Conservation (phyloP, 257 asterid genomes). For the Asclepias syriaca region DNA sequence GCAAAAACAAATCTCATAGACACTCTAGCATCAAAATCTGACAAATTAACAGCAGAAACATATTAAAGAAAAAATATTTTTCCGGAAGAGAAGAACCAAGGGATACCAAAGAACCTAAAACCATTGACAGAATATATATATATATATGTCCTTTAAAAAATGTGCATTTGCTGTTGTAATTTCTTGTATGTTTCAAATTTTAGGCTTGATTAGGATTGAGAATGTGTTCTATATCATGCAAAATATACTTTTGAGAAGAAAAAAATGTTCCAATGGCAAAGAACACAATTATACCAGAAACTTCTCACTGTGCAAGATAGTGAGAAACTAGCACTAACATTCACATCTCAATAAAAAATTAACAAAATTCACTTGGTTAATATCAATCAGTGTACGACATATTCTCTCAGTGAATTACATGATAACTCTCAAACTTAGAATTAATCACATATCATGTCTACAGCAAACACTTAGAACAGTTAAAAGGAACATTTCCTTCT, state of each 20-base stretch:
- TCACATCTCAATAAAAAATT: background rate
- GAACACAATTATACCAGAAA: background rate
- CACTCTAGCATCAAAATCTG: background rate
- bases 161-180: background rate
- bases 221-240: background rate
- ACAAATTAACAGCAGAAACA: background rate
- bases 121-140: background rate
- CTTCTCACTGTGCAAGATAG: background rate
- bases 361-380: background rate
- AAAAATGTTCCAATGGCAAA: background rate
- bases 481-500: background rate
- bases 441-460: background rate
- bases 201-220: background rate
- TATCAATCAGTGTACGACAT: background rate
- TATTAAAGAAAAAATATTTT: background rate
- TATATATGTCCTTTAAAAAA: background rate
- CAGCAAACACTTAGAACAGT: background rate
- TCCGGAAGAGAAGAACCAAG: background rate
- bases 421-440: background rate
- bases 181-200: background rate
- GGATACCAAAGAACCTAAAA: background rate
- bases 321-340: background rate
- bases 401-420: background rate
- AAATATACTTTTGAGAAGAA: background rate
- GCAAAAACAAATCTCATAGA: background rate